Evolutionary conservation across 495 filamentous ascomycete genomes (phyloP).

Genomic region (Aspergillus kassunensis): DNA sequence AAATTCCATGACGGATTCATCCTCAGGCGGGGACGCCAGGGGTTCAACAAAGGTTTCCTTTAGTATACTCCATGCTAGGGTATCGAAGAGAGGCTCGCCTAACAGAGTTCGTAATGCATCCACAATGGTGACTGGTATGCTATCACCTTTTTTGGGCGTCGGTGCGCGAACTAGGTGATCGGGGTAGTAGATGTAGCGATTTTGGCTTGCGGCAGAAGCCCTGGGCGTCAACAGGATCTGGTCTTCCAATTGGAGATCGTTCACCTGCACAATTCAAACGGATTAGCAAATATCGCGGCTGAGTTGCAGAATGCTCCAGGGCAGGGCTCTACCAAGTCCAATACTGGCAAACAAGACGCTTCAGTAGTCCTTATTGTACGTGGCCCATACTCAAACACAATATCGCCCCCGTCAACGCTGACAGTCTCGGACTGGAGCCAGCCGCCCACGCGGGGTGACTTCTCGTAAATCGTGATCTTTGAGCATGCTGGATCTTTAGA

Average conservation of each 20-base stretch:
- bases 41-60: constrained; percentile 34
- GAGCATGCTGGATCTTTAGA: constrained; percentile 53
- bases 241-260: constrained; percentile 55
- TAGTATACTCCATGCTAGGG: constrained; percentile 35
- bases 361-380: constrained; percentile 63
- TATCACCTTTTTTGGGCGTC: constrained; percentile 26
- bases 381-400: constrained; percentile 83
- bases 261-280: constrained; percentile 46
- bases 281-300: not conserved
- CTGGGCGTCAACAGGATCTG: constrained; percentile 58
- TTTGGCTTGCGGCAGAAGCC: constrained; percentile 45
- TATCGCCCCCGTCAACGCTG: constrained; percentile 53
- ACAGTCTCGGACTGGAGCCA: constrained; percentile 73
- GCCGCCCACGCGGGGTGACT: constrained; percentile 63
- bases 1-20: constrained; percentile 74
- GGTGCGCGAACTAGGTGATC: constrained; percentile 78
- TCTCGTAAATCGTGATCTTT: constrained; percentile 77
- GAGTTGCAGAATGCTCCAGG: not conserved
- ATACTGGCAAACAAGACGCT: constrained; percentile 43
- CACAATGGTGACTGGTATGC: constrained; percentile 23
- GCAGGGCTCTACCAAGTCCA: constrained; percentile 50
- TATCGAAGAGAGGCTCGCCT: constrained; percentile 62
- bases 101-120: constrained; percentile 31
- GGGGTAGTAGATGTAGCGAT: constrained; percentile 90
- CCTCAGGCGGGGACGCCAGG: constrained; percentile 27